Percentiles rank a stretch among this genome's conserved stretches.
These are phyloP conservation scores for Tripterygium wilfordii DNA, from an alignment of 177 flowering plant species.

Conservation along the genomic window DNA sequence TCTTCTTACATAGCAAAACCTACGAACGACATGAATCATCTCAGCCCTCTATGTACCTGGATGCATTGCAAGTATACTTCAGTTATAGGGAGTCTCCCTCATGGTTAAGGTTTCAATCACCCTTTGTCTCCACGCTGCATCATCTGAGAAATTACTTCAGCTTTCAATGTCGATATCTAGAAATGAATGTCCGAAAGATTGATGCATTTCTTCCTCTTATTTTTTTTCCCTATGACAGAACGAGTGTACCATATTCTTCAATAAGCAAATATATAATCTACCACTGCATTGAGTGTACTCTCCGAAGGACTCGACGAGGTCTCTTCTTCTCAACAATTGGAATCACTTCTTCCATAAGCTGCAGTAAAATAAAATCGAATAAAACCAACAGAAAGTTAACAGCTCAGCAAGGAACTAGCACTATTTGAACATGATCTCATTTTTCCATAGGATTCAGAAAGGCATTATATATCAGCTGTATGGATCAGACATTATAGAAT, in stretches of 20 bases:
- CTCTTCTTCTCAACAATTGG: slow-evolving; percentile 49
- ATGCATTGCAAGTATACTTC: not conserved
- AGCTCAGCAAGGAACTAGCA: not conserved
- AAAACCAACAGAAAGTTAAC: no score
- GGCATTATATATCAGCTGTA: no score
- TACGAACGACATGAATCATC: not conserved
- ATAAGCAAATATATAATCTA: slow-evolving; percentile 16
- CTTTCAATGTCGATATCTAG: not conserved
- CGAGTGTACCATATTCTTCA: not conserved
- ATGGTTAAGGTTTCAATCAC: not conserved
- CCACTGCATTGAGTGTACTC: slow-evolving; percentile 45
- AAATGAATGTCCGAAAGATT: not conserved
- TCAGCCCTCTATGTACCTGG: not conserved
- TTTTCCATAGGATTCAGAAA: no score
- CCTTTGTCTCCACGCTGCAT: not conserved
- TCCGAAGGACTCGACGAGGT: slow-evolving; percentile 40
- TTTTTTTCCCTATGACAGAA: no score
- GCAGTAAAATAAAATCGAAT: slow-evolving; percentile 16
- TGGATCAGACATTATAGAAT: no score
- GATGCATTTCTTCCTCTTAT: not conserved
- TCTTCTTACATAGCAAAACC: not conserved
- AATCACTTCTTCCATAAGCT: slow-evolving; percentile 58
- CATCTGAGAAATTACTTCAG: not conserved
- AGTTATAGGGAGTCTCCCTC: slow-evolving; percentile 3
- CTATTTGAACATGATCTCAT: no score